Conservation (phyloP, 768 basidiomycete genomes). For the Botryobasidium botryosum region DNA sequence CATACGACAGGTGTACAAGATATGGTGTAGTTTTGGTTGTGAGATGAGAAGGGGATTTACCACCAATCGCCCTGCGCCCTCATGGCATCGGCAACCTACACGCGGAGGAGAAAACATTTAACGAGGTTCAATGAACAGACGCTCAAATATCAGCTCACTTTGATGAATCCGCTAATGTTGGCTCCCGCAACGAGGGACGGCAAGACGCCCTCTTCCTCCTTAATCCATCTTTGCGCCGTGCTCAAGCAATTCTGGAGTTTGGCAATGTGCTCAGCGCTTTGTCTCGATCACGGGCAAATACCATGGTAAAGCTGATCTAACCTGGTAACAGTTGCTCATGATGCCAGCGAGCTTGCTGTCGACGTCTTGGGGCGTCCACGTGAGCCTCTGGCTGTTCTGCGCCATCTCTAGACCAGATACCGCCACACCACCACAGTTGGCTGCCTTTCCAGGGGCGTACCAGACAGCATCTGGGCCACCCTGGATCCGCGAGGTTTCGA, state of each 20-base stretch:
- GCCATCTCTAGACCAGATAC: conserved; percentile 69
- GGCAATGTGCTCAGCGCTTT: background rate
- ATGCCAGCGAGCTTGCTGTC: conserved; percentile 52
- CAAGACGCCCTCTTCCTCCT: conserved; percentile 28
- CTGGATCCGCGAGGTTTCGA: conserved; percentile 41
- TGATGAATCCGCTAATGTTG: conserved; percentile 58
- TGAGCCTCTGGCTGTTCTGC: conserved; percentile 51
- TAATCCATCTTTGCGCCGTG: conserved; percentile 41
- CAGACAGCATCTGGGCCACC: conserved; percentile 32
- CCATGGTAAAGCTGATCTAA: conserved; percentile 16
- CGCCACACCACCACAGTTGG: conserved; percentile 59
- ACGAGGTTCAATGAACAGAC: background rate
- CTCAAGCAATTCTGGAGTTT: conserved; percentile 31
- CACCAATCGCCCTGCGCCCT: conserved; percentile 62
- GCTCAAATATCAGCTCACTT: conserved; percentile 20
- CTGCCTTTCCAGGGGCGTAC: conserved; percentile 58
- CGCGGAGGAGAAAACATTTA: conserved; percentile 11
- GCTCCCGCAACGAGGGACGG: conserved; percentile 45
- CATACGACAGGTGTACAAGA: no score
- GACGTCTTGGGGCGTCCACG: conserved; percentile 46
- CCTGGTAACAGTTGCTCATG: conserved; percentile 47
- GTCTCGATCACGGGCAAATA: conserved; percentile 1
- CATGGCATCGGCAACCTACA: conserved; percentile 47
- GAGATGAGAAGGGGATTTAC: conserved; percentile 59
- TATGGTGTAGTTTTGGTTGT: no score